Evolutionary conservation across 345 rosid species (phyloP).

Genomic region (Litchi chinensis): DNA sequence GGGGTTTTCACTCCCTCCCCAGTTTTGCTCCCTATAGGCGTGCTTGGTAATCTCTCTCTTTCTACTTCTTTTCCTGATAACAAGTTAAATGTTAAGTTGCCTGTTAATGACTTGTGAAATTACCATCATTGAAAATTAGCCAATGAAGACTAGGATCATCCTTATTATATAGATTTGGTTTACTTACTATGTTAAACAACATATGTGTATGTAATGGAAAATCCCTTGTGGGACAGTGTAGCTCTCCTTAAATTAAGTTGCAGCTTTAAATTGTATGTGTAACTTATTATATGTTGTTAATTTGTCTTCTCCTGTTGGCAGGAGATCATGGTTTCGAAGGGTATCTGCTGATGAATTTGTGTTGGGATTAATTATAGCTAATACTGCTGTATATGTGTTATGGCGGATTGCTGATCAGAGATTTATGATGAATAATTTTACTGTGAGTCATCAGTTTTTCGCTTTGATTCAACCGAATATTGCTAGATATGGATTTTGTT

Average conservation of each 20-base stretch:
- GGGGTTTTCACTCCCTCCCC: constrained; percentile 28
- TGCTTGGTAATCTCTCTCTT: constrained; percentile 38
- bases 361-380: constrained; percentile 64
- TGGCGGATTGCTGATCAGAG: constrained; percentile 60
- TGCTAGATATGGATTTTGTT: constrained; percentile 5
- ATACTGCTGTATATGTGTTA: constrained; percentile 66
- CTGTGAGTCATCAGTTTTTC: constrained; percentile 50
- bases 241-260: background rate
- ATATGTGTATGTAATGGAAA: background rate
- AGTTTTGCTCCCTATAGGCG: constrained; percentile 33
- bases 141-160: background rate
- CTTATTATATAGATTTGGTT: background rate
- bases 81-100: background rate
- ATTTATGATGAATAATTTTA: constrained; percentile 80
- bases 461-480: background rate
- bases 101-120: background rate
- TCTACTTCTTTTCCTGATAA: background rate
- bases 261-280: constrained; percentile 6
- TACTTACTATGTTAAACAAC: background rate
- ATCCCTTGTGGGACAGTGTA: background rate
- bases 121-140: too few relatives aligned
- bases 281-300: constrained; percentile 10
- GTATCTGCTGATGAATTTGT: constrained; percentile 50
- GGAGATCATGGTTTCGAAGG: constrained; percentile 64
- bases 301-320: constrained; percentile 37